Conservation (phyloP, 202 grass and related monocot species). For the Saccharum hybrid region DNA sequence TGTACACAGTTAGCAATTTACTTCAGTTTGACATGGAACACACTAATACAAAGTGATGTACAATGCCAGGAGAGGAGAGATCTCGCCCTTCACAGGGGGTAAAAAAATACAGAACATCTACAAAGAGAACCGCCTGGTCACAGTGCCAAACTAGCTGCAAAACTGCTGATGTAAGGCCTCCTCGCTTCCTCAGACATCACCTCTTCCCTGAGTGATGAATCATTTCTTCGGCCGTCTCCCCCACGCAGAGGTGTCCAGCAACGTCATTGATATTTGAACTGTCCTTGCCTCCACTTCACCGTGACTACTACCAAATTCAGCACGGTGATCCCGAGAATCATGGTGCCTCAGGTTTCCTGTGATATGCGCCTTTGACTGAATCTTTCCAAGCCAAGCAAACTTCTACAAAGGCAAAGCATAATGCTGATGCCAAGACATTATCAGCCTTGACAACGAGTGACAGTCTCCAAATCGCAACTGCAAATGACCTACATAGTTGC, state of each 20-base stretch:
- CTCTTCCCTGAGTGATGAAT: background rate
- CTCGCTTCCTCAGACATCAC: conserved; percentile 1
- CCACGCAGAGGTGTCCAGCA: background rate
- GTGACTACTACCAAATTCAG: conserved; percentile 22
- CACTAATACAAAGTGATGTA: conserved; percentile 44
- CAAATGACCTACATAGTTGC: conserved; percentile 29
- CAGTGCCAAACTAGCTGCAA: conserved; percentile 53
- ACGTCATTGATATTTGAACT: conserved; percentile 26
- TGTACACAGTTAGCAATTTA: conserved; percentile 45
- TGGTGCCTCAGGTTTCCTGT: conserved; percentile 7
- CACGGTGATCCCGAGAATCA: background rate
- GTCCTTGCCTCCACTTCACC: background rate
- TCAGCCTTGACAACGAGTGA: conserved; percentile 30
- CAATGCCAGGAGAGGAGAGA: conserved; percentile 39
- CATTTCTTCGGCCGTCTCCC: background rate
- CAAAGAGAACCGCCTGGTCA: conserved; percentile 20
- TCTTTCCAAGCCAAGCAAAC: conserved; percentile 18
- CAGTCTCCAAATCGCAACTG: conserved; percentile 22
- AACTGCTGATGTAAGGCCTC: conserved; percentile 43
- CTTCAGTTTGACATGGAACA: conserved; percentile 31
- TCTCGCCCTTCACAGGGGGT: conserved; percentile 18
- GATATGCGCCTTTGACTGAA: conserved; percentile 38
- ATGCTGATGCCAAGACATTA: background rate
- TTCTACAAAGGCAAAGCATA: conserved; percentile 42
- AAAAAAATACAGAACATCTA: conserved; percentile 36